Evolutionary conservation across 129 eudicot species (phyloP), one percentile per base, ranked within the genome.

Genomic region (Sambucus nigra): DNA sequence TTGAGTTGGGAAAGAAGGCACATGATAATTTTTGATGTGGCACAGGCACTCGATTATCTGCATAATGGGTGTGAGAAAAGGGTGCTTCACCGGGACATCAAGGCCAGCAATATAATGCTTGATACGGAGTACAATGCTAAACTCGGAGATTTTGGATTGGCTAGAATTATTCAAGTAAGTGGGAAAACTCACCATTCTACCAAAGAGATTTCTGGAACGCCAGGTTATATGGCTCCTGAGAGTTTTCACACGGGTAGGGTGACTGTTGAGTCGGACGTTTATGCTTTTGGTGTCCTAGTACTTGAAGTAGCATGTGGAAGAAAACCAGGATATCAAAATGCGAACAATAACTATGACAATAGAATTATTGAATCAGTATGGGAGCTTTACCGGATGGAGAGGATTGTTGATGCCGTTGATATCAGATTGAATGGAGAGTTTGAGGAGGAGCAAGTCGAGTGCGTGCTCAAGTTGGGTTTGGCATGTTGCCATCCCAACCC

Each of bases 191-290:
- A 80, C 35, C 67, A 69, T 2, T 68, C 69, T 5, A 76, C 87
- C 1, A 8, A 35, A 35, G 51, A 75, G 1, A 72, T 79, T n/a
- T 86, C 80, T 26, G 81, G 73, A 11, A 64, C 72, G 15, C 65
- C 75, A 72, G 83, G 86, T 5, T 79, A 83, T 42, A 20, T 83
- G 0, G 94, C 94, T 0, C 94, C 87, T 0, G 94, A 83, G 32
- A 78, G 75, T 27, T 80, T 69, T 9, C 72, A 69, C 40, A 50
- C 83, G 1, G 74, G 94, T 0, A 69, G 76, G 2, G 78, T 81
- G 17, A 79, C 87, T 0, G 84, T 63, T 64, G 79, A 83, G 45
- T 68, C 87, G 0, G 94, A 83, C 24, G 87, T 79, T 5, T 83
- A 72, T 33, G 70, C 87, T 62, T 83, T 75, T 7, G 94, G 94